A percentile compares a stretch with the other conserved stretches of the same genome.
These are phyloP conservation scores for Leccinum incarnatum DNA, from an alignment of 768 basidiomycete genomes.

Conservation along the genomic window DNA sequence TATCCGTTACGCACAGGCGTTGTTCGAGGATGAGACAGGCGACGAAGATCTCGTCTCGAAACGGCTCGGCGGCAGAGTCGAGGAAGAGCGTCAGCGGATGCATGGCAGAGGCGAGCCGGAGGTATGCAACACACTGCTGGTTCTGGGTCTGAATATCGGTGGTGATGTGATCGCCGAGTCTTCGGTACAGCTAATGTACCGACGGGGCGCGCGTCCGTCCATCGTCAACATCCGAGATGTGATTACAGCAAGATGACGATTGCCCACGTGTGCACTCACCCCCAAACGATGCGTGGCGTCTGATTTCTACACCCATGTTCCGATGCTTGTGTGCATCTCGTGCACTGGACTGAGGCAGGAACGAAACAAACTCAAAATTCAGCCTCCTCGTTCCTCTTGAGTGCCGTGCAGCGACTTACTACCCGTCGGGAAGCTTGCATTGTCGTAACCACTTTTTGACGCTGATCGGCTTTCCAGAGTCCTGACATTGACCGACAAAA, in stretches of 20 bases:
- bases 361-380: background rate
- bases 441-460: constrained; percentile 15
- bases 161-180: background rate
- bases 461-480: constrained; percentile 1
- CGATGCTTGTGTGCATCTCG: constrained; percentile 5
- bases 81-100: constrained; percentile 12
- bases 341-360: constrained; percentile 5
- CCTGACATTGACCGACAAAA: constrained; percentile 2
- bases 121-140: constrained; percentile 9
- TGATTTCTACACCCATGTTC: constrained; percentile 13
- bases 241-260: background rate
- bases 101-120: constrained; percentile 2
- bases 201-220: background rate
- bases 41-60: constrained; percentile 15
- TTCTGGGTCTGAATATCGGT: background rate
- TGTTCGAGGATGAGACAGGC: constrained; percentile 16
- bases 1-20: constrained; percentile 9
- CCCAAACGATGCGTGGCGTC: constrained; percentile 10
- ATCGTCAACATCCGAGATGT: background rate
- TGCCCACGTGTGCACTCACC: constrained; percentile 3
- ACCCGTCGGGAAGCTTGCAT: constrained; percentile 8
- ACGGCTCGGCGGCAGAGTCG: constrained; percentile 2
- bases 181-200: constrained; percentile 6
- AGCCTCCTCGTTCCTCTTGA: background rate
- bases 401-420: constrained; percentile 7